These are phyloP conservation scores for Colletotrichum caudatum DNA, from an alignment of 2,329 filamentous ascomycete genomes.

Conservation along the genomic window DNA sequence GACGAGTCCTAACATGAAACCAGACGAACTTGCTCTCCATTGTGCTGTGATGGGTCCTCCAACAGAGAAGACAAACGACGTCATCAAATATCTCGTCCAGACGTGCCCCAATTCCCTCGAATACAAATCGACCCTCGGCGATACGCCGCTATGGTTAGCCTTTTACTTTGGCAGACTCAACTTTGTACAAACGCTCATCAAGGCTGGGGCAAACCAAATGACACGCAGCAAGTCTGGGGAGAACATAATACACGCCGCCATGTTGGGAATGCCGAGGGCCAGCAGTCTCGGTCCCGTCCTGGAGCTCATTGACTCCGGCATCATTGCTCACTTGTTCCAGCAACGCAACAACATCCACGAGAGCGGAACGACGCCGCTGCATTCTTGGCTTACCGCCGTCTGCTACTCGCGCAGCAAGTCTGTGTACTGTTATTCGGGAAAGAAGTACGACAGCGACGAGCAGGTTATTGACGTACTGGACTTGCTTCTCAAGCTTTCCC, in stretches of 20 bases:
- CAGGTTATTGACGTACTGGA: constrained; percentile 58
- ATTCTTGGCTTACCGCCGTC: constrained; percentile 62
- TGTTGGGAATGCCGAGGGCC: constrained; percentile 49
- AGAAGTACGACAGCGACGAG: constrained; percentile 45
- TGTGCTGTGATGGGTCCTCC: constrained; percentile 67
- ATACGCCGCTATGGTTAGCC: constrained; percentile 78
- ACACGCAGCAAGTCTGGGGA: constrained; percentile 69
- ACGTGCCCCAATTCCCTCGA: constrained; percentile 72
- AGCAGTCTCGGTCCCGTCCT: constrained; percentile 62
- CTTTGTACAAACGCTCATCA: constrained; percentile 71
- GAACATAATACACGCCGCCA: constrained; percentile 76
- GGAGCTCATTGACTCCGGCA: constrained; percentile 66
- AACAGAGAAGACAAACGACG: constrained; percentile 57
- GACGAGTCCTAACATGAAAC: constrained; percentile 43
- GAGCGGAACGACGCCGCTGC: constrained; percentile 73
- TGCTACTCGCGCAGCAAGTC: neutral
- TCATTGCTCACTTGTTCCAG: constrained; percentile 68
- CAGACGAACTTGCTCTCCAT: constrained; percentile 75
- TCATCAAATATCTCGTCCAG: constrained; percentile 76
- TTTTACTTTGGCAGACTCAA: constrained; percentile 66
- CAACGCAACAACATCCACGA: constrained; percentile 66
- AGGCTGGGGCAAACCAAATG: constrained; percentile 77
- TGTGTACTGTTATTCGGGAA: constrained; percentile 28
- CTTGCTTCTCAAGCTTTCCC: constrained; percentile 66
- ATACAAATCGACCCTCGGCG: constrained; percentile 66